Evolutionary conservation across 2,329 filamentous ascomycete genomes (phyloP).

Genomic region (Epichloe sylvatica): DNA sequence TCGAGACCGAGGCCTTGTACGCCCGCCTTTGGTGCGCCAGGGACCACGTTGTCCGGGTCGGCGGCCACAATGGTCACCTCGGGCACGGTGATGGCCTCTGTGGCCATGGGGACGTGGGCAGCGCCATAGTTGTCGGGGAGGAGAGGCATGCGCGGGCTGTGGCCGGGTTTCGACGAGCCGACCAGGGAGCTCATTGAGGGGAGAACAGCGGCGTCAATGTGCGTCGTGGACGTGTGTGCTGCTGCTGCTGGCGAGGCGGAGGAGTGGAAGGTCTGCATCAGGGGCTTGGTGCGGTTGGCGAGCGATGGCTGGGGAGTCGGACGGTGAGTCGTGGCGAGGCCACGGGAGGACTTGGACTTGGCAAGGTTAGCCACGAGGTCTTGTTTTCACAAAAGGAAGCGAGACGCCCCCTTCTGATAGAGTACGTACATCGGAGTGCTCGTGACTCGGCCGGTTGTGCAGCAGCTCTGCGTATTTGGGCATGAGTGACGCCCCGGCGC

Average conservation of each 20-base stretch:
- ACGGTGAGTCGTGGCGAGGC: slow-evolving; percentile 33
- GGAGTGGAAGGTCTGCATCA: slow-evolving; percentile 51
- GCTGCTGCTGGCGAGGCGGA: slow-evolving; percentile 30
- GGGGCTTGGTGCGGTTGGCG: slow-evolving; percentile 33
- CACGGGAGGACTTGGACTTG: slow-evolving; percentile 20
- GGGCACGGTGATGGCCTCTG: slow-evolving; percentile 28
- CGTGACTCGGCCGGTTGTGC: slow-evolving; percentile 20
- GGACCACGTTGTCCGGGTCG: slow-evolving; percentile 38
- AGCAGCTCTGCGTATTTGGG: slow-evolving; percentile 35
- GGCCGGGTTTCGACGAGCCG: slow-evolving; percentile 18
- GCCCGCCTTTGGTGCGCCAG: slow-evolving; percentile 38
- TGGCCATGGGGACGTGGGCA: slow-evolving; percentile 28
- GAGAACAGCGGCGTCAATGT: slow-evolving; percentile 41
- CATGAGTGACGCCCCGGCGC: slow-evolving; percentile 26
- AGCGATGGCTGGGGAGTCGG: slow-evolving; percentile 31
- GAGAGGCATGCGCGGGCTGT: slow-evolving; percentile 40
- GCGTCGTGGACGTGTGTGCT: slow-evolving; percentile 18
- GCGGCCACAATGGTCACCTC: slow-evolving; percentile 43
- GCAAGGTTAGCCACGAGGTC: slow-evolving; percentile 1
- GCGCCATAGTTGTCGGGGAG: slow-evolving; percentile 43
- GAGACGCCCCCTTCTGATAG: neutral
- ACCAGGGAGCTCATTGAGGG: slow-evolving; percentile 28
- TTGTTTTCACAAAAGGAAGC: neutral
- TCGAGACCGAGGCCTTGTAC: slow-evolving; percentile 46
- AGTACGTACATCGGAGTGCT: slow-evolving; percentile 27